Conservation (phyloP, 495 filamentous ascomycete species). For the Aspergillus nidulans region DNA sequence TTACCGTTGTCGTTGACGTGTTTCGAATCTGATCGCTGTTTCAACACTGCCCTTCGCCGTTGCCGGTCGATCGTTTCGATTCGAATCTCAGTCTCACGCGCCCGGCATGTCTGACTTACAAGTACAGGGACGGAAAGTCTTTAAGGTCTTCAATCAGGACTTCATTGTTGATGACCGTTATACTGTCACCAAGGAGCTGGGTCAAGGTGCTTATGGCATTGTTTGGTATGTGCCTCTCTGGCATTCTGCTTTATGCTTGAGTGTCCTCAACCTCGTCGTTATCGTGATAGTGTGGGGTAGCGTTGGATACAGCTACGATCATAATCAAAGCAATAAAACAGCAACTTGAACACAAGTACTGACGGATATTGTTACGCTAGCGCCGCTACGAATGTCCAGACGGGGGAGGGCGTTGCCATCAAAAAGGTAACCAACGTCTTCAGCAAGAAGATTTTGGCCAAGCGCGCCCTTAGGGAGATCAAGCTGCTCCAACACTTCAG, state of each 20-base stretch:
- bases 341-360: not conserved
- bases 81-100: not conserved
- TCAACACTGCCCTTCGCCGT: not conserved
- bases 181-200: constrained; percentile 96
- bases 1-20: constrained; percentile 1
- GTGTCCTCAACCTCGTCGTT: not conserved
- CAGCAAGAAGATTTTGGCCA: constrained; percentile 99
- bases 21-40: not conserved
- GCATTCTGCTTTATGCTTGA: not conserved
- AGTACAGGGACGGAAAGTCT: constrained; percentile 85
- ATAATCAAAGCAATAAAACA: not conserved
- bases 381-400: constrained; percentile 87
- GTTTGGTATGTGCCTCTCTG: constrained; percentile 69
- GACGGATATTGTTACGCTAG: constrained; percentile 34
- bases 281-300: constrained; percentile 5
- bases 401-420: constrained; percentile 93
- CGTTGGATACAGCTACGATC: not conserved
- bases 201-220: constrained; percentile 96
- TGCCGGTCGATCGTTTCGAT: constrained; percentile 12
- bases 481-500: constrained; percentile 98
- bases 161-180: constrained; percentile 98
- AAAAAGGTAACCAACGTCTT: constrained; percentile 99
- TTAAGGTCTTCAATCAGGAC: constrained; percentile 99
- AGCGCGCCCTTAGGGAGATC: constrained; percentile 95
- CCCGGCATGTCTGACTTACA: constrained; percentile 67